A percentile compares a stretch with the other conserved stretches of the same genome.
Evolutionary conservation across 148 eudicot species (phyloP).

Genomic region (Rhododendron henanense): DNA sequence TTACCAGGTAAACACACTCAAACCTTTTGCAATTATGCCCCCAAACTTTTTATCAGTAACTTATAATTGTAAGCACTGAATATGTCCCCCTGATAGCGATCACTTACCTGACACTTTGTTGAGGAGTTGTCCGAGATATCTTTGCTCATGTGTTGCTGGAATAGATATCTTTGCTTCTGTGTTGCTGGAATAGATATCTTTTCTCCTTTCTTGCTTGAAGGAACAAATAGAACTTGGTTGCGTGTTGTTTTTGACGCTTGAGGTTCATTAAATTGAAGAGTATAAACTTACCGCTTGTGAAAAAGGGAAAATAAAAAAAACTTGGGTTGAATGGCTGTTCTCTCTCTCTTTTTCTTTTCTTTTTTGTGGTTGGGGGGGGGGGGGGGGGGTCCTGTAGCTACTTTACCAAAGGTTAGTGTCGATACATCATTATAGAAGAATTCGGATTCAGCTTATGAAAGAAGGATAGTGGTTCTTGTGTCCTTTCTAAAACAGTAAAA

Average conservation of each 20-base stretch:
- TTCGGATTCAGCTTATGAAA: neutral
- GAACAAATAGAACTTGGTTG: neutral
- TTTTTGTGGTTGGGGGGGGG: no score
- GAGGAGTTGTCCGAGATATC: neutral
- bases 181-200: no score
- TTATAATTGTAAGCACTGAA: neutral
- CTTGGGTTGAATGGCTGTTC: neutral
- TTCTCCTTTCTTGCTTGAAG: neutral
- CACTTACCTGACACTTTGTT: neutral
- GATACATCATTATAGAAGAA: no score
- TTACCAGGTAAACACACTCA: slow-evolving; percentile 64
- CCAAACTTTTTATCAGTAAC: neutral
- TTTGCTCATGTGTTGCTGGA: neutral
- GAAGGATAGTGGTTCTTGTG: neutral
- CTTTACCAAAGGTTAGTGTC: neutral
- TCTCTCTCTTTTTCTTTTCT: no score
- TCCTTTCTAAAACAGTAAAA: neutral
- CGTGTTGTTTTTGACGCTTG: neutral
- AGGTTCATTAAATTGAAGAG: neutral
- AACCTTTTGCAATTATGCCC: neutral
- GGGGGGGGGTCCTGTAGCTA: neutral
- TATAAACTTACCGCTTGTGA: neutral
- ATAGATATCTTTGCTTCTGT: neutral
- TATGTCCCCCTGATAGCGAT: neutral
- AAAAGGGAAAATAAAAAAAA: no score